Base-by-base conservation (phyloP, 78 protist species). In the Dictyostelium capitatum region DNA sequence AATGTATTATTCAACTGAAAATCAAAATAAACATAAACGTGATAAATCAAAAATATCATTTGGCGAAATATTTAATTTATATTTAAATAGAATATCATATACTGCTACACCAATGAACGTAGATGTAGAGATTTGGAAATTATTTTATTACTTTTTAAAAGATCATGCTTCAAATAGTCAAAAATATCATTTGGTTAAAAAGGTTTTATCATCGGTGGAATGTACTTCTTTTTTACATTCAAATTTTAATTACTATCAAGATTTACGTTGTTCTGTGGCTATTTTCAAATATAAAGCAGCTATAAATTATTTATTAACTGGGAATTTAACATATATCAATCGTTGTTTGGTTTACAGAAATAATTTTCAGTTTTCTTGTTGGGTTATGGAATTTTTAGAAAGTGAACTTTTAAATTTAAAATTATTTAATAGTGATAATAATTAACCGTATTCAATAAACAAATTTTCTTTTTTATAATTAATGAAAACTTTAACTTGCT, bases 101-200 rank as follows among this genome's bases (percentile, higher is more conserved):
- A 28, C 59, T 4, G 8, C 48, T 1, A 7, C 25, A 14, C 6
- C 43, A 37, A 37, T n/a, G n/a, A n/a, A 2, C 43, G 43, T 2
- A 37, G 70, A 79, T 79, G 19, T 54, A 5, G 65, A 30, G 43
- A 23, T 79, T 48, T 79, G 83, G 83, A 54, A 28, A 32, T 12
- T 79, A 4, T 56, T 79, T 37, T 79, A 37, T 37, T 79, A 37
- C 51, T 79, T 79, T 37, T 48, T 79, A 10, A 79, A 79, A 43
- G 83, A 79, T 79, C 65, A 79, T 19, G 3, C 25, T 11, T 17
- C 37, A 19, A 37, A 67, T 32, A 51, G n/a, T 59, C 37, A n/a
- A 59, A 75, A 30, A 14, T 23, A 41, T 48, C n/a, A 48, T 48
- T 75, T 73, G 8, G 50, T 43, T 11, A 32, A 10, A 37, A 69